These are phyloP conservation scores for Beauveria asiatica DNA, from an alignment of 2,329 filamentous ascomycete genomes.

Conservation along the genomic window DNA sequence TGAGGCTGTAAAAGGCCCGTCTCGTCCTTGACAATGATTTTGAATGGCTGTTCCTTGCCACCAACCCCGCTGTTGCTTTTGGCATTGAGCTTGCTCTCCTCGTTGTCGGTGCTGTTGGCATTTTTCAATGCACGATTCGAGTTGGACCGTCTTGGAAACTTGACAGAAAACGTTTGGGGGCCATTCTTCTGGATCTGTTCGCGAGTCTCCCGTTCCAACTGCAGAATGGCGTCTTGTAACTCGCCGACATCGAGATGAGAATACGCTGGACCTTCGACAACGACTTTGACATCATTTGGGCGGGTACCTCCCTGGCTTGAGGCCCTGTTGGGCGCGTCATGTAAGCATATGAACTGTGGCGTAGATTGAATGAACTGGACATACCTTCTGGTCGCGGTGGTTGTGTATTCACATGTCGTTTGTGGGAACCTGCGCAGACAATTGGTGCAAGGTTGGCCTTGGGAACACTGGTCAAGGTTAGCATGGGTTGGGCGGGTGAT, in stretches of 20 bases:
- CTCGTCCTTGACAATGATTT: slow-evolving; percentile 11
- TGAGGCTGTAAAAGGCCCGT: slow-evolving; percentile 15
- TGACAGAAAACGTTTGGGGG: not conserved
- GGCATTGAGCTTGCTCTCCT: not conserved
- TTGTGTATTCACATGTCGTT: slow-evolving; percentile 39
- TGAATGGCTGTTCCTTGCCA: slow-evolving; percentile 6
- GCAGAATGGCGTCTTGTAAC: slow-evolving; percentile 26
- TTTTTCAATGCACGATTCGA: not conserved
- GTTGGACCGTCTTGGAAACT: slow-evolving; percentile 1
- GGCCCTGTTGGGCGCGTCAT: not conserved
- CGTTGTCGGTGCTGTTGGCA: not conserved
- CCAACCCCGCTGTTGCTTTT: not conserved
- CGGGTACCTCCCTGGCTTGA: slow-evolving; percentile 1
- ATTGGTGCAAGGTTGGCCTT: slow-evolving; percentile 45
- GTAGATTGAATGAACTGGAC: not conserved
- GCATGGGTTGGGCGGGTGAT: not conserved
- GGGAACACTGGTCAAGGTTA: slow-evolving; percentile 36
- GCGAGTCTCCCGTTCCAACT: slow-evolving; percentile 19
- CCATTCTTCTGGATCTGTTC: not conserved
- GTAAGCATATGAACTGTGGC: not conserved
- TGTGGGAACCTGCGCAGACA: slow-evolving; percentile 44
- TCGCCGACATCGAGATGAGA: slow-evolving; percentile 28
- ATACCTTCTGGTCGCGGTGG: slow-evolving; percentile 18
- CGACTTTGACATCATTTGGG: slow-evolving; percentile 8
- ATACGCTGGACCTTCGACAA: slow-evolving; percentile 19